phyloP scores from a whole-genome alignment of 768 basidiomycete genomes.

The Russula sp. region DNA sequence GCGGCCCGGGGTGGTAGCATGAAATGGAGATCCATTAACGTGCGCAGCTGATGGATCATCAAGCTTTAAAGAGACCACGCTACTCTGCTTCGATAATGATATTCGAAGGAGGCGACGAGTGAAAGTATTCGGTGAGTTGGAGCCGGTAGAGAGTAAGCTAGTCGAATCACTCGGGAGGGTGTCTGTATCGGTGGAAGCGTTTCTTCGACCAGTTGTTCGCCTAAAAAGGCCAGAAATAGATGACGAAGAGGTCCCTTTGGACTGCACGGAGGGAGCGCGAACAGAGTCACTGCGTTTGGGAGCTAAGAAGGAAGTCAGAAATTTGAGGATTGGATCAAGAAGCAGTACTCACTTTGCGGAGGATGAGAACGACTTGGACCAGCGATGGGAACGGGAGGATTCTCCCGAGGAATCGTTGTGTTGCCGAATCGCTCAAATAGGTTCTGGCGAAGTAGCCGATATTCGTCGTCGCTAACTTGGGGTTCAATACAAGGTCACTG shows the following conservation, averaged over 20 bases:
- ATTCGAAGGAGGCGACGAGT: conserved; percentile 27
- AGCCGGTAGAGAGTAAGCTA: conserved; percentile 27
- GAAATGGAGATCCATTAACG: conserved; percentile 26
- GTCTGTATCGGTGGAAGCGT: conserved; percentile 22
- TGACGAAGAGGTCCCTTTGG: conserved; percentile 30
- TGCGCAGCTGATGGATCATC: conserved; percentile 37
- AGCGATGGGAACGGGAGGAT: conserved; percentile 52
- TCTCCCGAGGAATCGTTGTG: conserved; percentile 52
- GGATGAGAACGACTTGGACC: conserved; percentile 9
- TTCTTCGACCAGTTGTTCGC: conserved; percentile 28
- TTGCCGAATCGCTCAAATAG: conserved; percentile 73
- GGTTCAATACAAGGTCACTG: neutral
- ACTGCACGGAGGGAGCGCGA: conserved; percentile 29
- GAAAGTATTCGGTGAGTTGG: conserved; percentile 21
- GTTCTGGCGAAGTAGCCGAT: conserved; percentile 75
- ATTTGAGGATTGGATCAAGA: neutral
- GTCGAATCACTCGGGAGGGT: conserved; percentile 24
- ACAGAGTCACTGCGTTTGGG: conserved; percentile 20
- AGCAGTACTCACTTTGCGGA: conserved; percentile 1
- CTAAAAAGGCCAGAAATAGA: conserved; percentile 32
- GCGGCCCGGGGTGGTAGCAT: conserved; percentile 25
- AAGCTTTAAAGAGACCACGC: conserved; percentile 41
- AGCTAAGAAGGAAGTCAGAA: conserved; percentile 21
- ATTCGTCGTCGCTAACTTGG: conserved; percentile 67
- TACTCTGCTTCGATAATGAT: conserved; percentile 42